Evolutionary conservation across 2,329 filamentous ascomycete species (phyloP), one percentile per base, ranked within the genome.

Genomic region (Truncatella angustata): DNA sequence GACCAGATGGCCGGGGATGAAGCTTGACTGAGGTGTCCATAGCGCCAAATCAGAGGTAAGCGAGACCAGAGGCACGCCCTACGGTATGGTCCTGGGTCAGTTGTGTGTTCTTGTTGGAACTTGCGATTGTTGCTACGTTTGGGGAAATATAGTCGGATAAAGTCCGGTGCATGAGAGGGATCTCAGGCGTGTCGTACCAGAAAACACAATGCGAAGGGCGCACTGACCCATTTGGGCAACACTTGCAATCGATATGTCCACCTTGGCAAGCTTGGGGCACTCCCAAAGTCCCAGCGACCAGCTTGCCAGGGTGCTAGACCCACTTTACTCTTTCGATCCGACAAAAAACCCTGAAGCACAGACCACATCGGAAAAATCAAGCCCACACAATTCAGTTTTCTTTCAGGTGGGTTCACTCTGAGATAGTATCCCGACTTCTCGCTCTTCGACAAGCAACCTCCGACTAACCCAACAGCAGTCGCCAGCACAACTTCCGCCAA

Each of bases 401-500:
- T 51, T 35, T 28, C 30, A 30, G 23, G 36, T 35, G 26, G n/a
- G 16, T 37, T 24, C n/a, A 23, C 35, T 36, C 20, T 24, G 43
- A 52, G 44, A 57, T 53, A 24, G 21, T 26, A 21, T 24, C 24
- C 23, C 40, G 11, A 26, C 40, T 44, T 44, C 28, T 44, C 40
- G 40, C 45, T 48, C 53, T 54, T 58, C 63, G 61, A 66, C 66
- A 57, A 60, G 59, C 59, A 58, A 51, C 56, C 54, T 56, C 55
- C 54, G 62, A 58, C 56, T 56, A 61, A 58, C 60, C 58, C 49
- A 47, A 55, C 55, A 61, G 56, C 60, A 57, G 60, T 66, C 64
- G 63, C 65, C 63, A 60, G 55, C 57, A 66, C 70, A 59, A 60
- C 58, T 56, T 63, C 60, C 73, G 77, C 73, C 77, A 80, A 82